Conservation (phyloP, 2,329 filamentous ascomycete species). For the Fusarium sp. region DNA sequence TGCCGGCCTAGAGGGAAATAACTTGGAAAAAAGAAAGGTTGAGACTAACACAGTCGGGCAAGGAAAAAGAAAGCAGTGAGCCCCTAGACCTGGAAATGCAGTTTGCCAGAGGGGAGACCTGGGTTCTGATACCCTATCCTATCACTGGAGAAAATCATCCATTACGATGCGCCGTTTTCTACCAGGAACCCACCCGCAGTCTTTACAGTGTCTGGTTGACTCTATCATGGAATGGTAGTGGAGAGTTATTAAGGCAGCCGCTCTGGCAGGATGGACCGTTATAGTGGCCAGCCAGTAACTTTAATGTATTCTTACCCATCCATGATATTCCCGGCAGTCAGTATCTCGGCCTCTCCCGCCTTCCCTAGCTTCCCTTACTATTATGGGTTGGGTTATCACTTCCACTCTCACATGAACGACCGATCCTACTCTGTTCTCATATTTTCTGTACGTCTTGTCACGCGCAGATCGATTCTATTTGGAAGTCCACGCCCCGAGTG, state of each 20-base stretch:
- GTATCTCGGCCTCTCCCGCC: conserved; percentile 24
- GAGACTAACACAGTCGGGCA: neutral
- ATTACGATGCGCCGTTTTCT: neutral
- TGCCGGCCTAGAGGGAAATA: conserved; percentile 16
- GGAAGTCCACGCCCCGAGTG: conserved; percentile 3
- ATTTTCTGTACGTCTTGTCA: conserved; percentile 20
- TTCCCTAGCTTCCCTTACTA: conserved; percentile 10
- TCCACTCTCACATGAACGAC: neutral
- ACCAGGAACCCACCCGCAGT: no score
- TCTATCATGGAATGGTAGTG: neutral
- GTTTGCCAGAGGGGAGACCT: neutral
- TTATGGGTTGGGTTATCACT: neutral
- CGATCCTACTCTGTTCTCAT: conserved; percentile 16
- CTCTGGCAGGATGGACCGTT: neutral
- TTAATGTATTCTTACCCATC: neutral
- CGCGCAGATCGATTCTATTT: conserved; percentile 21
- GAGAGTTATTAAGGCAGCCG: no score
- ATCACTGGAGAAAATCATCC: neutral
- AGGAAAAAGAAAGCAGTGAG: conserved; percentile 22
- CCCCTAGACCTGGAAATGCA: neutral
- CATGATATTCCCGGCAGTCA: conserved; percentile 9
- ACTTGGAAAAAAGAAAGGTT: conserved; percentile 13
- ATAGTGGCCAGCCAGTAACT: neutral
- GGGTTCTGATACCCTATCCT: neutral
- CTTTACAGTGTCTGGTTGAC: neutral